Percentiles rank a stretch among this genome's conserved stretches.
Conservation (phyloP, 305 asterid genomes). For the Fraxinus paxiana region DNA sequence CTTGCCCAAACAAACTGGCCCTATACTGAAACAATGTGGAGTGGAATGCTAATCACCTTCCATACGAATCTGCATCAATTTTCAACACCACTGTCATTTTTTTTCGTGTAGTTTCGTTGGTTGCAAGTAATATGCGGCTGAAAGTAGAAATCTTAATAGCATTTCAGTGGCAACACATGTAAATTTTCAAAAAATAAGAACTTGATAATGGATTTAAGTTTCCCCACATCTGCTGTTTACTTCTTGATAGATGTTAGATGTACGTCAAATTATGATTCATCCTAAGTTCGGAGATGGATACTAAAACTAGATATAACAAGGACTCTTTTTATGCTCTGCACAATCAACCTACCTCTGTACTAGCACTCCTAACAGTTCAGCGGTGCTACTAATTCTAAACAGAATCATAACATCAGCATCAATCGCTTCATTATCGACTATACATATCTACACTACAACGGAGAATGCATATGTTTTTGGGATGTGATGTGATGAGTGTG, state of each 20-base stretch:
- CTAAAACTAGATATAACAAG: not conserved
- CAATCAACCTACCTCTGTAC: not conserved
- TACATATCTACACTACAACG: not conserved
- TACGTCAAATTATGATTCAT: not conserved
- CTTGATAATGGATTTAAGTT: slow-evolving; percentile 16
- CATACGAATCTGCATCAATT: too few relatives aligned
- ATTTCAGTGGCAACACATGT: slow-evolving; percentile 10
- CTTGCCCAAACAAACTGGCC: slow-evolving; percentile 79
- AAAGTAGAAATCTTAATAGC: not conserved
- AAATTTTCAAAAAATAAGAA: slow-evolving; percentile 20
- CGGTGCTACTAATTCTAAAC: not conserved
- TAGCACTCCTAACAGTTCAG: not conserved
- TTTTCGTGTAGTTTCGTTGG: slow-evolving; percentile 16
- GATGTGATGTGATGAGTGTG: not conserved
- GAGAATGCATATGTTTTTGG: not conserved
- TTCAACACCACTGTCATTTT: too few relatives aligned
- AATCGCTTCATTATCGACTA: not conserved
- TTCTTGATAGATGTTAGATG: slow-evolving; percentile 17
- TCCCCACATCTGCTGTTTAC: not conserved
- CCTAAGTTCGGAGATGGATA: slow-evolving; percentile 16
- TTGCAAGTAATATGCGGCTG: slow-evolving; percentile 11
- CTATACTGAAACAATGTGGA: slow-evolving; percentile 42
- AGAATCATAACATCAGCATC: not conserved
- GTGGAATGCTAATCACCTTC: too few relatives aligned
- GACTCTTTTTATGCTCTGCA: not conserved